Percentiles rank a stretch among this genome's conserved stretches.
phyloP scores from a whole-genome alignment of 768 basidiomycete genomes.

The Thelephora ganbajun region DNA sequence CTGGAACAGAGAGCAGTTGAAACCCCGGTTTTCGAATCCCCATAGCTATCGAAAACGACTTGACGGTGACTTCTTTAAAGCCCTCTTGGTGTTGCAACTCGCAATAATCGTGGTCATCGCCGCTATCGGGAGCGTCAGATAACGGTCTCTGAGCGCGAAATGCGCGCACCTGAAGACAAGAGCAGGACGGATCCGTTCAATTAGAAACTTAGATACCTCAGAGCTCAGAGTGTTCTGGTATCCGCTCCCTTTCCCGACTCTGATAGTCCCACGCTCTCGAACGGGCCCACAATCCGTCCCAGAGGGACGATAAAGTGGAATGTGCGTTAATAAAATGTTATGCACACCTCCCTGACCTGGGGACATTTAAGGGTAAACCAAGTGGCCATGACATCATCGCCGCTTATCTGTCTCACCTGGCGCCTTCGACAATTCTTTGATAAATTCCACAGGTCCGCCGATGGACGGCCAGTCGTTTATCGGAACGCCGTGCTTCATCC shows the following conservation, averaged over 20 bases:
- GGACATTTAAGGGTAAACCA: not conserved
- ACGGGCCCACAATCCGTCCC: conserved; percentile 60
- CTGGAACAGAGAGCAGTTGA: conserved; percentile 63
- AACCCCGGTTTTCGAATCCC: conserved; percentile 77
- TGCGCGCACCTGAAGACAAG: conserved; percentile 60
- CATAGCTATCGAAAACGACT: conserved; percentile 84
- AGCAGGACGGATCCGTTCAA: conserved; percentile 48
- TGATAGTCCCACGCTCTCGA: conserved; percentile 63
- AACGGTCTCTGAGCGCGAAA: not conserved
- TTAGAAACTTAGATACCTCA: conserved; percentile 49
- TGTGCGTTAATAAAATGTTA: conserved; percentile 70
- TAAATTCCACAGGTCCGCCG: conserved; percentile 24
- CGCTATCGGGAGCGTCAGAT: conserved; percentile 27
- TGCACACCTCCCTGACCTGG: conserved; percentile 27
- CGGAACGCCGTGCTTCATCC: conserved; percentile 21
- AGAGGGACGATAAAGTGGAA: conserved; percentile 71
- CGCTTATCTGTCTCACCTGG: not conserved
- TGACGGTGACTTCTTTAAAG: conserved; percentile 71
- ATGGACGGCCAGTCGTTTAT: conserved; percentile 24
- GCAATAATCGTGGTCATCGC: conserved; percentile 95
- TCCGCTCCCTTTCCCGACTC: conserved; percentile 60
- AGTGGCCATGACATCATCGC: not conserved
- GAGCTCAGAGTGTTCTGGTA: conserved; percentile 77
- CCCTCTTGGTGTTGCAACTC: conserved; percentile 43
- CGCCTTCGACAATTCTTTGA: not conserved